phyloP scores from a whole-genome alignment of 257 asterid genomes.

The Datura wrightii region DNA sequence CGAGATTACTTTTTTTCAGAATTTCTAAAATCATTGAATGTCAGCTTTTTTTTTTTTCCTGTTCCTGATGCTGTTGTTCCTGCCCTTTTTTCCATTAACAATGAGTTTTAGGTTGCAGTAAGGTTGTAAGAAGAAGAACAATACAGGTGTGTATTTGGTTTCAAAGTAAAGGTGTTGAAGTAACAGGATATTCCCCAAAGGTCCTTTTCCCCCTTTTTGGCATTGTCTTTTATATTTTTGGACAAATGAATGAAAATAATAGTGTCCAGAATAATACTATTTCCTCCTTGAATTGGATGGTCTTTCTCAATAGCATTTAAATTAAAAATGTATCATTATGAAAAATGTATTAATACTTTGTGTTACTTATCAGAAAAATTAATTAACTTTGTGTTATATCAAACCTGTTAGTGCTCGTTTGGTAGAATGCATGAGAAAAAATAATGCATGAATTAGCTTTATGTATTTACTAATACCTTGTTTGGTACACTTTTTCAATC shows the following conservation, averaged over 20 bases:
- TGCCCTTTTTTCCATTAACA: not conserved
- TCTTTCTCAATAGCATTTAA: not conserved
- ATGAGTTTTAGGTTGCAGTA: not conserved
- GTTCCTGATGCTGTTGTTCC: not conserved
- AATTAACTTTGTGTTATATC: not conserved
- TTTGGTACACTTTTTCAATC: no score
- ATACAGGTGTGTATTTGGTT: not conserved
- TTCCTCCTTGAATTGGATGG: not conserved
- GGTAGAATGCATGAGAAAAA: no score
- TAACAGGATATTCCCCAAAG: no score
- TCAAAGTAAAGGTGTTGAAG: not conserved
- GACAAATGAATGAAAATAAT: not conserved
- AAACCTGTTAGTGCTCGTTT: no score
- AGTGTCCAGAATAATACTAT: not conserved
- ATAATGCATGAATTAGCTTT: no score
- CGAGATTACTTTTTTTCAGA: not conserved
- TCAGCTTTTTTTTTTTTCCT: not conserved
- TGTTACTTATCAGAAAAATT: not conserved
- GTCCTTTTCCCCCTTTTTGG: not conserved
- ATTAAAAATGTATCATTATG: not conserved
- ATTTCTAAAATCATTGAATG: not conserved
- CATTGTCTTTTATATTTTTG: not conserved
- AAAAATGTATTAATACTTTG: slow-evolving; percentile 3
- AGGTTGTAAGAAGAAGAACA: not conserved
- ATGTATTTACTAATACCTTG: no score